A percentile compares a stretch with the other conserved stretches of the same genome.
phyloP scores from a whole-genome alignment of 805 yeast genomes.

The Kuraishia hungarica region DNA sequence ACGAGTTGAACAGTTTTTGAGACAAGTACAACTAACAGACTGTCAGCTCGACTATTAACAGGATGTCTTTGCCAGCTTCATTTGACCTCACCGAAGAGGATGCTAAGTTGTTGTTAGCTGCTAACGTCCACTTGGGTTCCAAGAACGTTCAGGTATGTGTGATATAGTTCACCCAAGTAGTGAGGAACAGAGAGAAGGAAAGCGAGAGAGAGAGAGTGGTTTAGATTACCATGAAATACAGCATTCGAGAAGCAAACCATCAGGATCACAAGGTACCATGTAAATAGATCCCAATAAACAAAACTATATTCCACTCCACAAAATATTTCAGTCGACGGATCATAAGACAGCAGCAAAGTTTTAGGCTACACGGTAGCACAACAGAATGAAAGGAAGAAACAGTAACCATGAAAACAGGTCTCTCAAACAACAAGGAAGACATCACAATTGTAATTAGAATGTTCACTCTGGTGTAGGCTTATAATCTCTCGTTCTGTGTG shows the following conservation, averaged over 20 bases:
- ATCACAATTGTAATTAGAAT: neutral
- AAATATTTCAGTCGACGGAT: neutral
- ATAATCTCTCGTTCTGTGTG: too few species aligned
- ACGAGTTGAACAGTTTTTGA: neutral
- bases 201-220: neutral
- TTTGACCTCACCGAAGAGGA: slow-evolving; percentile 94
- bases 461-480: neutral
- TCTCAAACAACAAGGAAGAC: neutral
- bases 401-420: neutral
- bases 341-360: neutral
- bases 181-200: neutral
- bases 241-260: neutral
- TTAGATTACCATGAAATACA: neutral
- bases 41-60: slow-evolving; percentile 1
- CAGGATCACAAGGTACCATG: neutral
- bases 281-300: neutral
- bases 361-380: neutral
- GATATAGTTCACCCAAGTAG: neutral
- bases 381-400: neutral
- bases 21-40: neutral
- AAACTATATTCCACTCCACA: neutral
- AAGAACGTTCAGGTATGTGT: slow-evolving; percentile 96
- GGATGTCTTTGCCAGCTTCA: slow-evolving; percentile 80
- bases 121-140: slow-evolving; percentile 98
- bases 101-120: slow-evolving; percentile 98